Base-by-base conservation (phyloP, 495 filamentous ascomycete genomes). In the Penicillium odoratum region DNA sequence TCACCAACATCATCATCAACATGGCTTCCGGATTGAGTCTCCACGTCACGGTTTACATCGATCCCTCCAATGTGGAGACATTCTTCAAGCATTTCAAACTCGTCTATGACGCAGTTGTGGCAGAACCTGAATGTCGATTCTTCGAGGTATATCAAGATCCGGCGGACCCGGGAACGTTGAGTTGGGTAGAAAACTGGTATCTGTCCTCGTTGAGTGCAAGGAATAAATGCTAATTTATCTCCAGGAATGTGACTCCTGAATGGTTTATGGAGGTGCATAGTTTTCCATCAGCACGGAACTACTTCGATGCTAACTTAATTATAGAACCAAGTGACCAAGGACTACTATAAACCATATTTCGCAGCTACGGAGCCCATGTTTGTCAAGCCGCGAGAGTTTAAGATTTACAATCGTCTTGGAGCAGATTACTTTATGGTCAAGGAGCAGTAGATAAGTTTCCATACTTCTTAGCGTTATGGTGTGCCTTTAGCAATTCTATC, bases 271-370 rank as follows among this genome's bases (percentile, higher is more conserved):
- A 69, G 69, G 75, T 77, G 7, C 4, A 44, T 16, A 43, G 9
- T 44, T 1, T 44, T 44, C 18, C 18, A 5, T 44, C 3, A 16
- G 2, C 16, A 21, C 21, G 1, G 21, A 21, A 21, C 59, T 50
- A 55, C 38, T 36, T 26, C 30, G 21, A 33, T 29, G 43, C 45
- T 42, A 45, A 48, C 43, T 26, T 55, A 21, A 48, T 5, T 26
- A 56, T 51, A 81, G 81, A 62, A 69, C 7, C 80, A 82, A 73
- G 21, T 78, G 6, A 75, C 68, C 15, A 83, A 81, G 60, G 63
- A 69, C 0, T 83, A 83, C 58, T 82, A 83, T 58, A 71, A 78
- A 42, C 71, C 76, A 33, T 82, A 81, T 51, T 53, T 77, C 5
- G 72, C 66, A n/a, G 53, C 69, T 5, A 82, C 80, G 9, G 71